These are phyloP conservation scores for Chimonanthus praecox DNA, from an alignment of 164 flowering plant species.

Conservation along the genomic window DNA sequence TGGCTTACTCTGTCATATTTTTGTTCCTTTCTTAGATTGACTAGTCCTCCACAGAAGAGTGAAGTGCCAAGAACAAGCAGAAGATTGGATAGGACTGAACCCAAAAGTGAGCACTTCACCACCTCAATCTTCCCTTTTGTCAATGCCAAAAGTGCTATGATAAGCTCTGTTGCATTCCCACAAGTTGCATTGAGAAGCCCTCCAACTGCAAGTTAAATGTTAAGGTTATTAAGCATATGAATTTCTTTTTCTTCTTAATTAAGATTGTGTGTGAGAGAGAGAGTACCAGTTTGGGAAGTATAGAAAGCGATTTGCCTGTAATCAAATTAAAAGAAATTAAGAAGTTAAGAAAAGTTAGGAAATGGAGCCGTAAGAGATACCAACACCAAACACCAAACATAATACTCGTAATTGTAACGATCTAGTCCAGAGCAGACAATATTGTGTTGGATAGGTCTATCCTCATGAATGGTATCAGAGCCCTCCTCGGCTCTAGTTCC, in stretches of 20 bases:
- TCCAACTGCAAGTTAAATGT: conserved; percentile 52
- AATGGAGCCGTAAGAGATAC: neutral
- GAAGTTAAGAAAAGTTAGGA: neutral
- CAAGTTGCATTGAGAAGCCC: conserved; percentile 96
- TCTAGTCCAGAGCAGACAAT: too few species aligned
- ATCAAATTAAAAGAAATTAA: neutral
- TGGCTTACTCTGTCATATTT: conserved; percentile 66
- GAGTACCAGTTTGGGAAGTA: conserved; percentile 89
- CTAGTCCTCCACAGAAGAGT: conserved; percentile 77
- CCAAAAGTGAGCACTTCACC: conserved; percentile 81
- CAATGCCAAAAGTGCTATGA: conserved; percentile 80
- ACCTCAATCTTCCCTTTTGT: conserved; percentile 47
- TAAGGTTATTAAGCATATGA: neutral
- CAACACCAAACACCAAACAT: neutral
- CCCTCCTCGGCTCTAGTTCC: neutral
- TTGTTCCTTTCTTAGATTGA: conserved; percentile 51
- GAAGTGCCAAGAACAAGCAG: conserved; percentile 90
- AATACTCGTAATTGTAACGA: neutral
- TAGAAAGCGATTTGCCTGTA: conserved; percentile 81
- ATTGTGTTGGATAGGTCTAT: too few species aligned
- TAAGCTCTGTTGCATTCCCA: conserved; percentile 95
- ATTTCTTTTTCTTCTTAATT: neutral
- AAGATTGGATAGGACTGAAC: conserved; percentile 89
- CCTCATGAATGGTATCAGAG: too few species aligned
- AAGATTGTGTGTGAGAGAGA: neutral